Evolutionary conservation across 345 rosid genomes (phyloP), one percentile per base, ranked within the genome.

Genomic region (Salix udensis): DNA sequence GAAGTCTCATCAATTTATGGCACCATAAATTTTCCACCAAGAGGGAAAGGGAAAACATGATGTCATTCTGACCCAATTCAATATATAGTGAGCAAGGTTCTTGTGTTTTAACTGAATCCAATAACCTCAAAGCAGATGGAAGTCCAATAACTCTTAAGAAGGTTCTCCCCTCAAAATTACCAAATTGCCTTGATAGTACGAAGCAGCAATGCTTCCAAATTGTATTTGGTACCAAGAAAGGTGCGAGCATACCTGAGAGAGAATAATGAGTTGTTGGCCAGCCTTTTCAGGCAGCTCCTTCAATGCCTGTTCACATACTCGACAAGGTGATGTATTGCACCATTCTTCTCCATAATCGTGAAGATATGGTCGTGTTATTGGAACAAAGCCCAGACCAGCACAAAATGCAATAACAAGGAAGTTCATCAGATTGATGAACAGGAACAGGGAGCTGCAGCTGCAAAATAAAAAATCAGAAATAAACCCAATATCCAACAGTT

Each of bases 271-370:
- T 83, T 94, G 91, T 82, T 94, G 89, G 71, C 88, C 92, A 11
- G 97, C 81, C 73, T 79, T 86, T 78, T 89, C 87, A 4, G 97
- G 97, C 67, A 86, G 80, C 69, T 94, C 97, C 81, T 86, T 91
- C 65, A 94, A 81, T 21, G 94, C 97, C 67, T 85, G 92, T 72
- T 89, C 92, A 70, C 98, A 94, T 67, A 92, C 86, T 52, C 86
- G 88, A 76, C 97, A 92, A 9, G 96, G 98, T 36, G 94, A 92
- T 46, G 86, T 82, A 83, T 94, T 90, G 76, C 91, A 94, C 97
- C 97, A 94, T 80, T 94, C 98, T 71, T 94, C 98, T 77, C 97
- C 97, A 82, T 90, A 87, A 74, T 91, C 97, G 15, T 92, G 97
- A 81, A 94, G 97, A 80, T 87, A 92, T 18, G 97, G 97, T 81